Percentiles rank a stretch among this genome's conserved stretches.
These are phyloP conservation scores for Aspergillus ellipticus DNA, from an alignment of 495 filamentous ascomycete genomes.

Conservation along the genomic window DNA sequence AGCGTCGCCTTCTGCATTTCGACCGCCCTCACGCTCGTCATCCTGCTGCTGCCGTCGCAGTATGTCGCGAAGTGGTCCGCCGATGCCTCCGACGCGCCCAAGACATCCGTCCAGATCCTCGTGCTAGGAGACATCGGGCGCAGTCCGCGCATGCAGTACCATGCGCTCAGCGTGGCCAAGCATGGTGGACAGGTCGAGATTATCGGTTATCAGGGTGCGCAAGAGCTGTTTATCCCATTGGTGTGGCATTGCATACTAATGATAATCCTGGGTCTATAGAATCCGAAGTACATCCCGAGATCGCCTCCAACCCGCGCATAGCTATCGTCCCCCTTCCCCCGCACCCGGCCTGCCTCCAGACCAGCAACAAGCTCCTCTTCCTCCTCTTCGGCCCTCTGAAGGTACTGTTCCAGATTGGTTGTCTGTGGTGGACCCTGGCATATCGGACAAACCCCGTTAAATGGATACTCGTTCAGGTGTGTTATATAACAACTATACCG, in stretches of 20 bases:
- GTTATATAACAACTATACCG: background rate
- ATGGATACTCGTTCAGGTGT: conserved; percentile 78
- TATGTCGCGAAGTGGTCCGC: conserved; percentile 30
- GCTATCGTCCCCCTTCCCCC: conserved; percentile 61
- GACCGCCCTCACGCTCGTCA: conserved; percentile 46
- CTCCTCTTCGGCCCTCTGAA: conserved; percentile 78
- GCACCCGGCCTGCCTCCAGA: conserved; percentile 59
- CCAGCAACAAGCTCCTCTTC: conserved; percentile 72
- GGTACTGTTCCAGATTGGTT: conserved; percentile 73
- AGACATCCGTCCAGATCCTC: conserved; percentile 67
- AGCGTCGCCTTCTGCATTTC: conserved; percentile 46
- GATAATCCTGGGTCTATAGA: conserved; percentile 43
- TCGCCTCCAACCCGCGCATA: conserved; percentile 61
- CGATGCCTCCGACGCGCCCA: conserved; percentile 17
- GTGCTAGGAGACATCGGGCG: conserved; percentile 97
- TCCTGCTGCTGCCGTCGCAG: conserved; percentile 50
- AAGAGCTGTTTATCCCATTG: background rate
- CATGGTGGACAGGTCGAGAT: conserved; percentile 77
- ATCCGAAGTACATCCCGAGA: conserved; percentile 70
- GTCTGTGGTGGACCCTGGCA: conserved; percentile 64
- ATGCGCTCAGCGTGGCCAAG: conserved; percentile 87
- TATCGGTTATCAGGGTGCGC: conserved; percentile 80
- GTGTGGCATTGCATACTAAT: background rate
- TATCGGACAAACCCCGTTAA: conserved; percentile 67
- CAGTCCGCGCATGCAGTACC: conserved; percentile 98